Evolutionary conservation across 108 stramenopile genomes (phyloP).

Genomic region (Cylindrotheca closterium): DNA sequence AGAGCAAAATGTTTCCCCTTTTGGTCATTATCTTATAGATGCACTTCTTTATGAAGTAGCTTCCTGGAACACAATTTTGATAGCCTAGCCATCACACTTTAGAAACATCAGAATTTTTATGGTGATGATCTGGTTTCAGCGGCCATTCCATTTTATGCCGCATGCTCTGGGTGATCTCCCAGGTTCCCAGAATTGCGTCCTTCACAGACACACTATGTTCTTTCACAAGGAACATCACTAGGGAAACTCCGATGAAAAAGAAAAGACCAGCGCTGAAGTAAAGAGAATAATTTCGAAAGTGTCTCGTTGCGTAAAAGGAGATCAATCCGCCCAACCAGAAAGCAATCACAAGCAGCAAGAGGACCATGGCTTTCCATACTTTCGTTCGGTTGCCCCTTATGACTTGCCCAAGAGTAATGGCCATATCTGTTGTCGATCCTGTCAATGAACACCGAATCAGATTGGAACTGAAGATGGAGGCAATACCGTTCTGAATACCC

Average conservation of each 20-base stretch:
- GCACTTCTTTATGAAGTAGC: too few relatives aligned
- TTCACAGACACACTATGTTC: slow-evolving; percentile 10
- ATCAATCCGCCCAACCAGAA: slow-evolving; percentile 23
- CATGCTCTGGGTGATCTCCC: too few relatives aligned
- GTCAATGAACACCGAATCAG: slow-evolving; percentile 26
- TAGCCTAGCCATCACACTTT: too few relatives aligned
- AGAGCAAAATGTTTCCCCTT: too few relatives aligned
- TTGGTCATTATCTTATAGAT: too few relatives aligned
- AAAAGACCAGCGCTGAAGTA: slow-evolving; percentile 21
- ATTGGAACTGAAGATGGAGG: slow-evolving; percentile 30
- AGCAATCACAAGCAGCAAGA: slow-evolving; percentile 3
- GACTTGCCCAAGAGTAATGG: slow-evolving; percentile 19
- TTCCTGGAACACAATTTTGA: too few relatives aligned
- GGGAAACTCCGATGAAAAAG: slow-evolving; percentile 4
- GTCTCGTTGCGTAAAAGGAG: slow-evolving; percentile 4
- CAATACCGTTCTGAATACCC: slow-evolving; percentile 33
- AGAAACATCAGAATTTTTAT: too few relatives aligned
- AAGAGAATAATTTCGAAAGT: slow-evolving; percentile 5
- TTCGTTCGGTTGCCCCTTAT: slow-evolving; percentile 23
- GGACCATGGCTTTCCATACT: slow-evolving; percentile 8
- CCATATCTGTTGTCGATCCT: slow-evolving; percentile 35
- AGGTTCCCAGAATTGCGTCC: slow-evolving; percentile 16
- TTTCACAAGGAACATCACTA: slow-evolving; percentile 5
- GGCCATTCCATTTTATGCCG: too few relatives aligned
- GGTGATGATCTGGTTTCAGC: too few relatives aligned